Percentiles rank a stretch among this genome's conserved stretches.
phyloP scores from a whole-genome alignment of 2,329 filamentous ascomycete genomes.

The Escovopsis sp. region DNA sequence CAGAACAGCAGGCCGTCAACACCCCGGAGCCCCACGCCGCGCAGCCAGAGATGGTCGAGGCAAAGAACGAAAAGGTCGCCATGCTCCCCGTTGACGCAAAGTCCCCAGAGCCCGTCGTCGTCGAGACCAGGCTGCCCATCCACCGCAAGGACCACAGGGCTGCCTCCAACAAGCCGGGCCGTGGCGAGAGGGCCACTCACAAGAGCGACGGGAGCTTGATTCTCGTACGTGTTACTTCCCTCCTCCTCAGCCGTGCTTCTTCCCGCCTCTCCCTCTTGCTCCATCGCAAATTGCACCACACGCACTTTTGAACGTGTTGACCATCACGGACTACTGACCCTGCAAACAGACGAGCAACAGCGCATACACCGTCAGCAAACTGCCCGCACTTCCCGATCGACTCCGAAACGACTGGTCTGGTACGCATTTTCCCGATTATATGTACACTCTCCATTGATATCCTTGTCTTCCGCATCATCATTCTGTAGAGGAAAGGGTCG shows the following conservation, averaged over 20 bases:
- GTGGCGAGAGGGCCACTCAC: slow-evolving; percentile 40
- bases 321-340: no score
- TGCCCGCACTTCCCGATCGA: slow-evolving; percentile 67
- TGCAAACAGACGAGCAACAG: slow-evolving; percentile 67
- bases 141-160: slow-evolving; percentile 40
- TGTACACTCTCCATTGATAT: no score
- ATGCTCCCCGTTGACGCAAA: slow-evolving; percentile 19
- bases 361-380: slow-evolving; percentile 71
- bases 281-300: no score
- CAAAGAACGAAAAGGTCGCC: slow-evolving; percentile 36
- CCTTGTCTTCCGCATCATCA: no score
- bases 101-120: slow-evolving; percentile 28
- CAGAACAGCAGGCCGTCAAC: slow-evolving; percentile 40
- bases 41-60: slow-evolving; percentile 38
- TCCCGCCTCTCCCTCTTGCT: slow-evolving; percentile 4
- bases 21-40: slow-evolving; percentile 22
- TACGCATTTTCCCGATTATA: no score
- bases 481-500: no score
- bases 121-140: slow-evolving; percentile 22
- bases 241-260: no score
- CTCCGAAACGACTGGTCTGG: slow-evolving; percentile 51
- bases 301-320: no score
- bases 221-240: slow-evolving; percentile 32
- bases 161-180: slow-evolving; percentile 46
- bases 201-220: slow-evolving; percentile 55